Base-by-base conservation (phyloP, 306 rosid species). In the Calophaca sinica region DNA sequence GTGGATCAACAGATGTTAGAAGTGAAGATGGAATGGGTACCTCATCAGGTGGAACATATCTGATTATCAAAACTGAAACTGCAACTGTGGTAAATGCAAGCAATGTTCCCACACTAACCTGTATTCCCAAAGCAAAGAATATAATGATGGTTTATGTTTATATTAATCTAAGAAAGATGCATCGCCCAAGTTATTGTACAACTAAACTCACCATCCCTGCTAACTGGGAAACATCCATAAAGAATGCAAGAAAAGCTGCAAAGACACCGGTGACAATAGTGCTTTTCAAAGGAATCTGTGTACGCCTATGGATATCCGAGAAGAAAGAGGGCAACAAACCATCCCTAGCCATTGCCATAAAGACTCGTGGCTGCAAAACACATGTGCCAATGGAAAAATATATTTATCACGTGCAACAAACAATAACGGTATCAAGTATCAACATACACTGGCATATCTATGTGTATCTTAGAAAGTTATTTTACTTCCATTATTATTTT, bases 61-160 rank as follows among this genome's bases (percentile, higher is more conserved):
- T 83, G 68, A 90, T 86, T 77, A 90, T 88, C 85, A 90, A 82
- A 55, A 90, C 91, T 62, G 91, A 88, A 77, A 90, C 76, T 72
- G 93, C 88, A 61, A 76, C 91, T 0, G 88, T 85, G 42, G 91
- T 86, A 77, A 90, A 88, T 55, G 96, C 91, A 65, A 90, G 86
- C 76, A 90, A 81, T 42, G 93, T 88, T 75, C 93, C 93, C 69
- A 90, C 89, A 9, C 91, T 85, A 61, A 90, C 96, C 96, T 90
- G 84, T 50, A 68, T 78, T 59, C 53, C 36, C 50, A 74, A 39
- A 53, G 72, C 6, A 78, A 63, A 9, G 35, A 70, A 67, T 46
- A 77, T 28, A 53, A 52, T 9, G 2, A 31, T 6, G 9, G 62
- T 42, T 73, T 33, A 74, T 54, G 73, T 62, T 62, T 44, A 72